Conservation (phyloP, 805 yeast genomes). For the Zygosaccharomyces siamensis region DNA sequence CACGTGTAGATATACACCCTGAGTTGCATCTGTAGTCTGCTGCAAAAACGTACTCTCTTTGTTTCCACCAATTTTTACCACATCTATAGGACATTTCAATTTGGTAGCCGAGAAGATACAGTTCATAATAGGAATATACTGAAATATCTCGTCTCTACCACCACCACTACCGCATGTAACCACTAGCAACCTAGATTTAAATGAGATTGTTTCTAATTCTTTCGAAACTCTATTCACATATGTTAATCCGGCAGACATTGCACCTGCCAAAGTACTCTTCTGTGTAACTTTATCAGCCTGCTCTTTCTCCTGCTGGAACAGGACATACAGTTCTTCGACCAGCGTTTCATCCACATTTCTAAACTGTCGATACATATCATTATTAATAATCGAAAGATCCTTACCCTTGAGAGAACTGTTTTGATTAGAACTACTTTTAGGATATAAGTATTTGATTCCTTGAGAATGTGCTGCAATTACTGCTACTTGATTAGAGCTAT, state of each 20-base stretch:
- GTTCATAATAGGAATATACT: constrained; percentile 92
- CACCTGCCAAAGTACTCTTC: constrained; percentile 61
- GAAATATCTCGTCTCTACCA: constrained; percentile 68
- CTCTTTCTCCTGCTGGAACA: constrained; percentile 37
- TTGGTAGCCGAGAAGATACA: constrained; percentile 94
- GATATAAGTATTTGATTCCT: constrained; percentile 69
- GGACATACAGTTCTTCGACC: constrained; percentile 49
- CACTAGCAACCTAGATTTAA: constrained; percentile 63
- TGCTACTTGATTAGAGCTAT: constrained; percentile 78
- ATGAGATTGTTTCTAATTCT: constrained; percentile 38
- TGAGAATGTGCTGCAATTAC: constrained; percentile 69
- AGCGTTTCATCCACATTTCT: constrained; percentile 72
- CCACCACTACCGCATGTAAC: constrained; percentile 47
- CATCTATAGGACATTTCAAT: constrained; percentile 83
- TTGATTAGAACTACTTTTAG: constrained; percentile 35
- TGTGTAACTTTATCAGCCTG: constrained; percentile 30
- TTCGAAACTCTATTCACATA: constrained; percentile 66
- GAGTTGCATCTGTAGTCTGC: constrained; percentile 93
- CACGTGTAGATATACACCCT: constrained; percentile 76
- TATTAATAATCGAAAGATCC: constrained; percentile 38
- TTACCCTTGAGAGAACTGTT: constrained; percentile 9
- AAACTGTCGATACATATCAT: constrained; percentile 82
- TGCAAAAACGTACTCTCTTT: constrained; percentile 75
- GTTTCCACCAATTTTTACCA: constrained; percentile 59
- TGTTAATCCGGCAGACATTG: constrained; percentile 75